Evolutionary conservation across 148 eudicot genomes (phyloP).

Genomic region (Tetragonia tetragonoides): DNA sequence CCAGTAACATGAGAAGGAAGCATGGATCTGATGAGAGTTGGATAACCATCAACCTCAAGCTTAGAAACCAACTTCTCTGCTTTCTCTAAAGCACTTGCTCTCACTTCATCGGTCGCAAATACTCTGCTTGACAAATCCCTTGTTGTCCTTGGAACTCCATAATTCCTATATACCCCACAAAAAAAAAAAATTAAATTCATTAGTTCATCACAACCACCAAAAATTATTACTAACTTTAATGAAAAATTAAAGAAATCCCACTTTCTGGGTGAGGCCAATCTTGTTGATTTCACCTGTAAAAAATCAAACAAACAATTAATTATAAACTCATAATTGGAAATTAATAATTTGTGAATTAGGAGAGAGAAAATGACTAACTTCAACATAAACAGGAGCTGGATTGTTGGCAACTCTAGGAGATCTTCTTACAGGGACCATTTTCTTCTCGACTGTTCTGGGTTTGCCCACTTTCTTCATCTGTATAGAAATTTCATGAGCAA

Average conservation of each 20-base stretch:
- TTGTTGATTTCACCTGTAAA: conserved; percentile 14
- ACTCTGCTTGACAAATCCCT: conserved; percentile 56
- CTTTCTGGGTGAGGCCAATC: conserved; percentile 27
- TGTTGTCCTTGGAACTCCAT: conserved; percentile 34
- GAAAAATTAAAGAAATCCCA: background rate
- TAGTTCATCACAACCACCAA: background rate
- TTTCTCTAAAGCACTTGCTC: conserved; percentile 42
- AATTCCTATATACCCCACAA: conserved; percentile 12
- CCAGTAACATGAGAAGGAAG: conserved; percentile 79
- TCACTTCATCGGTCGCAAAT: conserved; percentile 55
- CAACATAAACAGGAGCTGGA: conserved; percentile 59
- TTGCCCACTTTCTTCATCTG: conserved; percentile 57
- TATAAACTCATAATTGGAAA: background rate
- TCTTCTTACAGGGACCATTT: conserved; percentile 63
- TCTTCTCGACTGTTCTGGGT: conserved; percentile 47
- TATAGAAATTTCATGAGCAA: background rate
- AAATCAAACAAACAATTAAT: background rate
- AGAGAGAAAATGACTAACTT: conserved; percentile 33
- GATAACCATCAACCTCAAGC: conserved; percentile 39
- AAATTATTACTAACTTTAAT: background rate
- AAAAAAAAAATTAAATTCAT: background rate
- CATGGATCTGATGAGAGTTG: conserved; percentile 63
- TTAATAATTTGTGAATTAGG: background rate
- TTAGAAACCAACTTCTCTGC: conserved; percentile 51
- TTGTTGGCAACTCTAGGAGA: conserved; percentile 63